Evolutionary conservation across 2,329 filamentous ascomycete genomes (phyloP).

Genomic region (Sporothrix protearum): DNA sequence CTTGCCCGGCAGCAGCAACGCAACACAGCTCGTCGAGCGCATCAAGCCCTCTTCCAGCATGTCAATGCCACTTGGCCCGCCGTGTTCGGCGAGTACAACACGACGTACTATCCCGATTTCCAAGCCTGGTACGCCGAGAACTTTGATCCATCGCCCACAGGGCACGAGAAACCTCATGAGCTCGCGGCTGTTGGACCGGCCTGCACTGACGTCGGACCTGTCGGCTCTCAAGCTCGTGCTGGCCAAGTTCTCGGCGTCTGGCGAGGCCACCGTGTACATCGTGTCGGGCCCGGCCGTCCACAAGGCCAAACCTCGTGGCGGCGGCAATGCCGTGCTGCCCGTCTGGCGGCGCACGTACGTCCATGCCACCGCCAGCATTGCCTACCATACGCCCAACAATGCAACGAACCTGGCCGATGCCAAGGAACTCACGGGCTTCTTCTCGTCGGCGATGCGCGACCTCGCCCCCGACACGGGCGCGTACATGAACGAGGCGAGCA

Average conservation of each 20-base stretch:
- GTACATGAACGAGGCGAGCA: conserved; percentile 26
- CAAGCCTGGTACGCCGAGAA: conserved; percentile 30
- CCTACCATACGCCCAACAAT: conserved; percentile 26
- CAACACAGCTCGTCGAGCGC: conserved; percentile 11
- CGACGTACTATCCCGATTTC: conserved; percentile 38
- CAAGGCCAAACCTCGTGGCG: conserved; percentile 28
- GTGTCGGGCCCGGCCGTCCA: conserved; percentile 30
- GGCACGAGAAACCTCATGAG: conserved; percentile 27
- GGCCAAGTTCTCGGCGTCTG: conserved; percentile 25
- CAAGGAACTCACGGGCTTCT: conserved; percentile 17
- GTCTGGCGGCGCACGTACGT: conserved; percentile 28
- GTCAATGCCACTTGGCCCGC: conserved; percentile 31
- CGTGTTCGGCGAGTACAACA: conserved; percentile 30
- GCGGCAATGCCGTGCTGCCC: conserved; percentile 29
- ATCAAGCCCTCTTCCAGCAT: conserved; percentile 25
- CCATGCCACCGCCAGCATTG: conserved; percentile 27
- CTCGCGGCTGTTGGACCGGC: conserved; percentile 37
- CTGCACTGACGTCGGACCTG: conserved; percentile 25
- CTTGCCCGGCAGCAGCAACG: conserved; percentile 14
- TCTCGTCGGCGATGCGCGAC: conserved; percentile 30
- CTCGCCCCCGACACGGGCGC: conserved; percentile 31
- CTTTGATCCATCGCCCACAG: conserved; percentile 28
- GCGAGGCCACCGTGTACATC: conserved; percentile 28
- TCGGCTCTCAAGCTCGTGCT: conserved; percentile 25
- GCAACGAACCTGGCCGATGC: conserved; percentile 23